Evolutionary conservation across 2,329 filamentous ascomycete genomes (phyloP).

Genomic region (Raffaelea deltoideospora): DNA sequence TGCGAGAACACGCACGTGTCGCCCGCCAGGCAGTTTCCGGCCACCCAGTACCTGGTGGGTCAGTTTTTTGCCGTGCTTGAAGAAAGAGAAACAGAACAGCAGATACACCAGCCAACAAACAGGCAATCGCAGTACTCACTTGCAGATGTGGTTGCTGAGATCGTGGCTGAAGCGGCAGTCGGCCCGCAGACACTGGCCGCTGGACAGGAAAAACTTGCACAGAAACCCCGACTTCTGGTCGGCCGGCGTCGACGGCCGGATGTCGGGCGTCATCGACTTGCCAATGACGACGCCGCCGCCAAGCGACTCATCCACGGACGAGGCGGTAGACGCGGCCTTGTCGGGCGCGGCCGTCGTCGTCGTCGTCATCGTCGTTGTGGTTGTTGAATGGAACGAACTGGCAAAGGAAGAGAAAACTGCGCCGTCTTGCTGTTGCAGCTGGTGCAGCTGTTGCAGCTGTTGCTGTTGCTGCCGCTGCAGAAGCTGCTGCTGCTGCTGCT

Average conservation of each 20-base stretch:
- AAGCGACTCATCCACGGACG: conserved; percentile 27
- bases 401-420: too few species aligned
- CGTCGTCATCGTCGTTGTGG: too few species aligned
- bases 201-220: conserved; percentile 94
- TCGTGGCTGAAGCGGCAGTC: conserved; percentile 98
- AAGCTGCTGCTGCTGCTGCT: not conserved
- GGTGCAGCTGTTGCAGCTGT: conserved; percentile 2
- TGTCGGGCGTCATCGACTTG: conserved; percentile 69
- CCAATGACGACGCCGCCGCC: conserved; percentile 65
- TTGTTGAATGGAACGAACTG: too few species aligned
- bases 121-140: conserved; percentile 47
- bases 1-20: conserved; percentile 95
- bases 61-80: too few species aligned
- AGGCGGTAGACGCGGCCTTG: conserved; percentile 12
- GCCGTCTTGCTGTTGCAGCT: too few species aligned
- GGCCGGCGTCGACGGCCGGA: conserved; percentile 62
- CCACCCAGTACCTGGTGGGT: conserved; percentile 71
- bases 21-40: conserved; percentile 87
- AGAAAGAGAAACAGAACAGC: conserved; percentile 13
- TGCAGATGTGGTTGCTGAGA: conserved; percentile 91
- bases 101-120: conserved; percentile 2
- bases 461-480: not conserved
- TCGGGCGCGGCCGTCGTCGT: too few species aligned
- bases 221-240: conserved; percentile 74
- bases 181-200: conserved; percentile 85